These are phyloP conservation scores for Chenopodium berlandieri DNA, from an alignment of 148 eudicot species.

Conservation along the genomic window DNA sequence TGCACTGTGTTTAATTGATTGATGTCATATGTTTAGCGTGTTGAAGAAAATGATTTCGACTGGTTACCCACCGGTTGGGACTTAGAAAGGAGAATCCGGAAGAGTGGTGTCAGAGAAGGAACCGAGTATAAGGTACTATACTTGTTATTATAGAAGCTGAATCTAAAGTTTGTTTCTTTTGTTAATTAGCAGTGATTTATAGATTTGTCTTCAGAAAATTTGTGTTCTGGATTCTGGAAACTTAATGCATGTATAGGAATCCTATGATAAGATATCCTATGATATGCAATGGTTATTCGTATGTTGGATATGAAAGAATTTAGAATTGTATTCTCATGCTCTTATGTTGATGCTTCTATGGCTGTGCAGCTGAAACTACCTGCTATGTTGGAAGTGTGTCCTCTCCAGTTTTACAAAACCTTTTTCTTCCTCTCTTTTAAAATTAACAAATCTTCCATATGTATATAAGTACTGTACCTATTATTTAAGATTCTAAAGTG, in stretches of 20 bases:
- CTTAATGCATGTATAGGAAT: not conserved
- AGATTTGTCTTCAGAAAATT: not conserved
- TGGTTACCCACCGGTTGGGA: slow-evolving; percentile 76
- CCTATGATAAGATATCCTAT: not conserved
- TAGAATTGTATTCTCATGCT: no score
- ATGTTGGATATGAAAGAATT: no score
- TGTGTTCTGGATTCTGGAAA: not conserved
- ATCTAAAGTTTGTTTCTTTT: slow-evolving; percentile 1
- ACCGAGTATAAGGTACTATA: slow-evolving; percentile 43
- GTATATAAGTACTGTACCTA: not conserved
- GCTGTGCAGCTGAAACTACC: not conserved
- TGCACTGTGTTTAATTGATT: slow-evolving; percentile 19
- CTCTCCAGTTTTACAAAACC: not conserved
- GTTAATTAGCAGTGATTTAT: not conserved
- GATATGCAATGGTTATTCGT: not conserved
- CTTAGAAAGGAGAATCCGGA: slow-evolving; percentile 40
- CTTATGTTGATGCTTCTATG: not conserved
- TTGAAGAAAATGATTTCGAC: slow-evolving; percentile 36
- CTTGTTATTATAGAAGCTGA: slow-evolving; percentile 2
- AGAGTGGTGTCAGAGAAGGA: slow-evolving; percentile 33
- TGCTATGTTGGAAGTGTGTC: not conserved
- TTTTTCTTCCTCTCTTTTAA: not conserved
- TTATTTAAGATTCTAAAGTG: not conserved
- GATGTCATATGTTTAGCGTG: slow-evolving; percentile 22
- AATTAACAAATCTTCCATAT: not conserved